These are phyloP conservation scores for Draba incana DNA, from an alignment of 345 rosid genomes.

Conservation along the genomic window DNA sequence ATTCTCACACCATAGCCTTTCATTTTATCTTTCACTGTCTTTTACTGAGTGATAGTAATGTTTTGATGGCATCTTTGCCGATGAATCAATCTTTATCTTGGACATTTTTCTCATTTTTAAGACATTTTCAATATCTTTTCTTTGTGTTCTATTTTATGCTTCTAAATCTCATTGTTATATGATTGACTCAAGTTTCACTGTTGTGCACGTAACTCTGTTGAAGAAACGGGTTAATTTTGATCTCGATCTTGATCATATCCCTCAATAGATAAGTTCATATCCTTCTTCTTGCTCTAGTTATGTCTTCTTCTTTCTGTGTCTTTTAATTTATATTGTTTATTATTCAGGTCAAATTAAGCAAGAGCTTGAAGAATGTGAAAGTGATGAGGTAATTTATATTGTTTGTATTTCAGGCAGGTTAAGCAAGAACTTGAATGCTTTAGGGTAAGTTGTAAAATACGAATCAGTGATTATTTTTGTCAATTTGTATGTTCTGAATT, in stretches of 20 bases:
- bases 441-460: no score
- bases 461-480: no score
- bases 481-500: no score
- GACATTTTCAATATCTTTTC: background rate
- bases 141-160: background rate
- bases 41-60: background rate
- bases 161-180: slow-evolving; percentile 8
- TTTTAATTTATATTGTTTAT: no score
- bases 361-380: no score
- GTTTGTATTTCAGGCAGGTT: no score
- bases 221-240: slow-evolving; percentile 81
- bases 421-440: no score
- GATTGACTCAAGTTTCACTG: background rate
- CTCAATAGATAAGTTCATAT: background rate
- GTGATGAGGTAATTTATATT: no score
- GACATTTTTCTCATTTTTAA: no score
- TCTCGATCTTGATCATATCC: slow-evolving; percentile 40
- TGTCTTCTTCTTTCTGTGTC: background rate
- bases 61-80: background rate
- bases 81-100: no score
- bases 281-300: slow-evolving; percentile 3
- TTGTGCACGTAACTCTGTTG: slow-evolving; percentile 63
- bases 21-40: background rate
- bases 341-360: no score
- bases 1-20: background rate